Evolutionary conservation across 768 basidiomycete species (phyloP), one percentile per base, ranked within the genome.

Genomic region (Suillus subaureus): DNA sequence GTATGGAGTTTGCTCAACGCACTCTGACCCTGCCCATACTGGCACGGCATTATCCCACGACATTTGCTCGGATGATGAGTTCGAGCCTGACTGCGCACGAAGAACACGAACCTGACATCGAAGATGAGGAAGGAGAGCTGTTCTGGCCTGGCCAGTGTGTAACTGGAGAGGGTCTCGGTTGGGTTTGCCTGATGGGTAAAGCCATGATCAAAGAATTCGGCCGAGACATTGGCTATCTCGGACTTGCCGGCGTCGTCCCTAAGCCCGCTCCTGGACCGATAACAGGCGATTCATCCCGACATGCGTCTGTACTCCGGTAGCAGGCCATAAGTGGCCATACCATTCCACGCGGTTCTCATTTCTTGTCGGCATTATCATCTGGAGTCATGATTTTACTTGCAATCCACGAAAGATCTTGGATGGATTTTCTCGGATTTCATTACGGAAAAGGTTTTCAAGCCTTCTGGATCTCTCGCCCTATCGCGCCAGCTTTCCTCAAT

Each of bases 131-230:
- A 74, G 90, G 92, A 68, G 92, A 93, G 71, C 80, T 94, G n/a
- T 91, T 87, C 72, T 93, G 92, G 92, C 92, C 92, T 0, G 88
- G 88, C 51, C 89, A 91, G 70, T 81, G 85, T 42, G 80, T 87
- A 65, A 89, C 84, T 37, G 91, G 90, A 51, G 89, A 92, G 74
- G 92, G 92, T 58, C 81, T 94, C 37, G 92, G 89, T 26, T 94
- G 92, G 92, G 87, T 93, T n/a, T 93, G 92, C 75, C 80, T 90
- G 35, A 89, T 94, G 87, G 92, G 91, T 70, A 91, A 89, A 73
- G 89, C 91, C 47, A 94, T 94, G 92, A 86, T 94, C 72, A 87
- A 85, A 70, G 92, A 94, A 72, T 90, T 91, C 70, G 91, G 91
- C 67, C 88, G 87, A 71, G 83, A 87, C 40, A 87, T 89, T 76